Conservation (phyloP, 2,329 filamentous ascomycete genomes). For the Alternaria sp. region DNA sequence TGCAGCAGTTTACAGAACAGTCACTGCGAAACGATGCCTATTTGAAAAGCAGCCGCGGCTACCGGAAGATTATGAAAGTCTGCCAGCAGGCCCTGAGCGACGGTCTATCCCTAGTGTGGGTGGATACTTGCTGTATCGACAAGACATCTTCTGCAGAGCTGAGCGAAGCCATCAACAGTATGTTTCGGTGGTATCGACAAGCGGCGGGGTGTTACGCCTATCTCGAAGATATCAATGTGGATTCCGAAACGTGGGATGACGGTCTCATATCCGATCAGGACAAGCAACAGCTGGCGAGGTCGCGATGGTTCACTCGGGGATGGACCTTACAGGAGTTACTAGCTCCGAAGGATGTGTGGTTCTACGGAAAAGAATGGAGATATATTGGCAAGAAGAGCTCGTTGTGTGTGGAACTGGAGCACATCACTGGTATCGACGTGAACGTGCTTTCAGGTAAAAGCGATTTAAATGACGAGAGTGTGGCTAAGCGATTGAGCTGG, state of each 20-base stretch:
- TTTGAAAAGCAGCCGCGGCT: neutral
- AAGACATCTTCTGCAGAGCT: conserved; percentile 7
- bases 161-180: conserved; percentile 5
- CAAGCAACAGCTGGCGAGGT: neutral
- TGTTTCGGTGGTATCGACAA: neutral
- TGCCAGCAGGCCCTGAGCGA: conserved; percentile 14
- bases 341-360: neutral
- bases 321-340: conserved; percentile 1
- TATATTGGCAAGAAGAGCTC: neutral
- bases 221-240: neutral
- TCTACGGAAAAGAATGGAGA: neutral
- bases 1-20: conserved; percentile 14
- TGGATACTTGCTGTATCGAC: conserved; percentile 23
- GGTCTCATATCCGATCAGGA: neutral
- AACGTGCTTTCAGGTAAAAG: neutral
- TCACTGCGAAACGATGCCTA: neutral
- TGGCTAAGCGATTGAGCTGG: conserved; percentile 1
- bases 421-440: neutral
- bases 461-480: neutral
- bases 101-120: conserved; percentile 13
- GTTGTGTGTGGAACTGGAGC: neutral
- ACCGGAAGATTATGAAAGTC: conserved; percentile 6
- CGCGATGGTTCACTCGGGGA: neutral
- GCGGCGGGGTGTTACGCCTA: neutral
- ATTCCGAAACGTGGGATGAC: neutral